Conservation (phyloP, 2,329 filamentous ascomycete species). For the Fulvia fulva region DNA sequence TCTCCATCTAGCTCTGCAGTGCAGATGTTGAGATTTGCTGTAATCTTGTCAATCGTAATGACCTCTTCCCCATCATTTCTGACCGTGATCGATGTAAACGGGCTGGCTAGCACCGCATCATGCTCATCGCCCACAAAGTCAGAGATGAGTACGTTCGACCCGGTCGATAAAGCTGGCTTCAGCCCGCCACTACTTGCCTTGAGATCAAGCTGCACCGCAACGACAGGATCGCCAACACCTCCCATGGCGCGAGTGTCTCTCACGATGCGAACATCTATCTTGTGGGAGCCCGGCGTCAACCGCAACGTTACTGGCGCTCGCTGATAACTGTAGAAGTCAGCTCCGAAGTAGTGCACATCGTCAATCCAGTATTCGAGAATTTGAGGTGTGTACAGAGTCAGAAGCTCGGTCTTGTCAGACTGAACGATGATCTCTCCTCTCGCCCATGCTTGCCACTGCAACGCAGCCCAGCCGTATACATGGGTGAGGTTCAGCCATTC, state of each 20-base stretch:
- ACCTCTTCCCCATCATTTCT: conserved; percentile 40
- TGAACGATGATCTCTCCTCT: conserved; percentile 46
- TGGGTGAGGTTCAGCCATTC: conserved; percentile 52
- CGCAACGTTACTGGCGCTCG: conserved; percentile 49
- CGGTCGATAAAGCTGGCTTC: conserved; percentile 17
- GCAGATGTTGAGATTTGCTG: conserved; percentile 4
- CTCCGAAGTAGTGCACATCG: conserved; percentile 51
- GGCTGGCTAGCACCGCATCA: conserved; percentile 44
- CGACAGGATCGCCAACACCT: conserved; percentile 45
- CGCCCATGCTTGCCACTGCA: conserved; percentile 58
- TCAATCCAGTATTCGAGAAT: conserved; percentile 54
- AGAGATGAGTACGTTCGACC: conserved; percentile 41
- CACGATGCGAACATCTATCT: conserved; percentile 50
- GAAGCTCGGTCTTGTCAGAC: conserved; percentile 28
- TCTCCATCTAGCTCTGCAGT: conserved; percentile 14
- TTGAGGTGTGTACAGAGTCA: conserved; percentile 46
- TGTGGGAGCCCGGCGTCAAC: conserved; percentile 48
- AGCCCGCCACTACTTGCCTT: conserved; percentile 29
- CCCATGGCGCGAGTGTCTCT: conserved; percentile 57
- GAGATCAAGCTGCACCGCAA: conserved; percentile 41
- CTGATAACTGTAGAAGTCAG: conserved; percentile 53
- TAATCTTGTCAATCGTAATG: conserved; percentile 12
- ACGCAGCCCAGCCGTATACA: conserved; percentile 56
- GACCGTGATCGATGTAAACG: conserved; percentile 47
- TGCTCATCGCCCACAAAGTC: conserved; percentile 42